Evolutionary conservation across 2,329 filamentous ascomycete genomes (phyloP).

Genomic region (Phyllachora maydis): DNA sequence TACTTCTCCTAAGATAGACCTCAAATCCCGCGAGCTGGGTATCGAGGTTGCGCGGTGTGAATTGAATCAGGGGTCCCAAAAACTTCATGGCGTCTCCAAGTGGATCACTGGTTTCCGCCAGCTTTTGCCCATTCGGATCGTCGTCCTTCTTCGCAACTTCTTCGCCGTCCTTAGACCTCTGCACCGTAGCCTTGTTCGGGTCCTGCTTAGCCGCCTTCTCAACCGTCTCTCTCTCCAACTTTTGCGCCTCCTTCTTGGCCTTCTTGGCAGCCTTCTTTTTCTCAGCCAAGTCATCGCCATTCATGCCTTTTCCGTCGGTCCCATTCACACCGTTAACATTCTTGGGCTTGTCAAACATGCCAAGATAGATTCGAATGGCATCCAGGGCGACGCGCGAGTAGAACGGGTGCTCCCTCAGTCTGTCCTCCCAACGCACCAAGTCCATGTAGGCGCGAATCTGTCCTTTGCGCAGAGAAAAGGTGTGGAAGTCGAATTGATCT

Average conservation of each 20-base stretch:
- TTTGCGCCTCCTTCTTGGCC: constrained; percentile 48
- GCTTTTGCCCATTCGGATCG: constrained; percentile 64
- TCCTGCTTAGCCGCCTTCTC: constrained; percentile 65
- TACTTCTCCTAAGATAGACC: constrained; percentile 69
- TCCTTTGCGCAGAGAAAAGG: constrained; percentile 89
- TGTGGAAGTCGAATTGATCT: constrained; percentile 98
- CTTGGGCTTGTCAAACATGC: constrained; percentile 56
- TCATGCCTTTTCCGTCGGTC: constrained; percentile 29
- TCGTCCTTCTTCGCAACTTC: constrained; percentile 70
- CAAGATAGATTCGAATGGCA: constrained; percentile 62
- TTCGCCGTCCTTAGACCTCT: constrained; percentile 32
- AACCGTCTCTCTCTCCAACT: constrained; percentile 56
- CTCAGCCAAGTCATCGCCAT: constrained; percentile 45
- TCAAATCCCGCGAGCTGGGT: constrained; percentile 78
- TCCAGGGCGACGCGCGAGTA: constrained; percentile 68
- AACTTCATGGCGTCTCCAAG: constrained; percentile 79
- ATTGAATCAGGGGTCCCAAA: constrained; percentile 60
- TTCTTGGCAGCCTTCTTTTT: constrained; percentile 81
- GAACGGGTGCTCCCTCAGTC: constrained; percentile 79
- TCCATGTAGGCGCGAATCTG: constrained; percentile 89
- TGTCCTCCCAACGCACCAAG: constrained; percentile 93
- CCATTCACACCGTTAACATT: constrained; percentile 42
- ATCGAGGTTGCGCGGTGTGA: constrained; percentile 60
- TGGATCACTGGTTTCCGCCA: constrained; percentile 65
- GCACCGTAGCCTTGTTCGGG: constrained; percentile 53